phyloP scores from a whole-genome alignment of 228 moss, liverwort and hornwort genomes.

The Sphagnum magellanicum region DNA sequence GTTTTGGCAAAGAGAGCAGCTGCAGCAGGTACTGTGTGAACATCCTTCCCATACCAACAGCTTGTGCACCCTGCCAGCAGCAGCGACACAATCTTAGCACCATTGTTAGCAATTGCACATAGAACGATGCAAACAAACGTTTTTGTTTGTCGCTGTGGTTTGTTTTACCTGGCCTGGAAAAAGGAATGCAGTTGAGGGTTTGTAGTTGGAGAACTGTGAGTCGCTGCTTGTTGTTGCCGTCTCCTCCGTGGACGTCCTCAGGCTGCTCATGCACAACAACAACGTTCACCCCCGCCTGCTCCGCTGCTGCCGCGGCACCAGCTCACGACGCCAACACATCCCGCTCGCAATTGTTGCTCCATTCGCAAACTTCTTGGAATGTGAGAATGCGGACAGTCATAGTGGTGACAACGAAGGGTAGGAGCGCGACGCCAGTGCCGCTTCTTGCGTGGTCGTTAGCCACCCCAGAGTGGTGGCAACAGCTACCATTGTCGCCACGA shows the following conservation, averaged over 20 bases:
- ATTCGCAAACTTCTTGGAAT: too few relatives aligned
- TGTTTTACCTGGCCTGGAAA: slow-evolving; percentile 98
- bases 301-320: too few relatives aligned
- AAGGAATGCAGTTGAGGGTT: slow-evolving; percentile 69
- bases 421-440: slow-evolving; percentile 40
- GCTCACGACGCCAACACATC: too few relatives aligned
- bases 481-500: slow-evolving; percentile 51
- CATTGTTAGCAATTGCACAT: too few relatives aligned
- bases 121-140: too few relatives aligned
- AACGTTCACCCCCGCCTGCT: too few relatives aligned
- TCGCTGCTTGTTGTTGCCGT: slow-evolving; percentile 46
- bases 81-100: too few relatives aligned
- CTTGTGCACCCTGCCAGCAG: slow-evolving; percentile 98
- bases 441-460: slow-evolving; percentile 39
- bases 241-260: too few relatives aligned
- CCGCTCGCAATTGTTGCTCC: too few relatives aligned
- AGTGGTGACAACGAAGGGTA: slow-evolving; percentile 35
- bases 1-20: slow-evolving; percentile 79
- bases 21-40: slow-evolving; percentile 68
- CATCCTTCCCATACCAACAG: slow-evolving; percentile 94
- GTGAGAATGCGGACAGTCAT: too few relatives aligned
- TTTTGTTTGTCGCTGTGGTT: too few relatives aligned
- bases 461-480: slow-evolving; percentile 25
- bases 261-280: too few relatives aligned
- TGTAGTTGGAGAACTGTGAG: slow-evolving; percentile 60